phyloP scores from a whole-genome alignment of 805 yeast genomes.

The Candida succiphila region DNA sequence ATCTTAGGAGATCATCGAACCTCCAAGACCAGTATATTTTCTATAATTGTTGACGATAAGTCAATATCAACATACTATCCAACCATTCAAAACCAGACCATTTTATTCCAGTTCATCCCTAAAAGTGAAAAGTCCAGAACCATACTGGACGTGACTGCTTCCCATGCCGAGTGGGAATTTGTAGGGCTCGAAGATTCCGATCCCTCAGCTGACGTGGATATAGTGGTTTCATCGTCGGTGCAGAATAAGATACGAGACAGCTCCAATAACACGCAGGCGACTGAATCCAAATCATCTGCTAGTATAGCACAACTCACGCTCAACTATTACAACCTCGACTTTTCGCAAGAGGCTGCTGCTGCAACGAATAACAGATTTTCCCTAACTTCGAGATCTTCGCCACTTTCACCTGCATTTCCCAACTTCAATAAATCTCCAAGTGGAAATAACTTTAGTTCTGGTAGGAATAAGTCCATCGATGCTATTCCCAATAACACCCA shows the following conservation, averaged over 20 bases:
- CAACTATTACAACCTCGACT: conserved; percentile 19
- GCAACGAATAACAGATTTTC: conserved; percentile 5
- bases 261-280: no score
- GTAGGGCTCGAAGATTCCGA: background rate
- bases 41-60: conserved; percentile 18
- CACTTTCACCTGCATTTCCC: background rate
- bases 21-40: conserved; percentile 21
- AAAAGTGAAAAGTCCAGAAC: conserved; percentile 25
- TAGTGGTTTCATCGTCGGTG: background rate
- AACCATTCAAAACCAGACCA: conserved; percentile 50
- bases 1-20: conserved; percentile 22
- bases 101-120: conserved; percentile 47
- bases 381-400: background rate
- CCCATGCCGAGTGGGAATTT: no score
- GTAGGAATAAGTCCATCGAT: no score
- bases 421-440: background rate
- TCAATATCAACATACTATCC: conserved; percentile 65
- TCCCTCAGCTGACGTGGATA: background rate
- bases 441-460: no score
- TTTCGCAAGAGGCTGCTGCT: conserved; percentile 5
- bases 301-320: conserved; percentile 9
- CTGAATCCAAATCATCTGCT: no score
- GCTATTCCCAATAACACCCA: no score
- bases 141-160: conserved; percentile 38
- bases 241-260: background rate